Evolutionary conservation across 495 filamentous ascomycete species (phyloP), one percentile per base, ranked within the genome.

Genomic region (Cercophora newfieldiana): DNA sequence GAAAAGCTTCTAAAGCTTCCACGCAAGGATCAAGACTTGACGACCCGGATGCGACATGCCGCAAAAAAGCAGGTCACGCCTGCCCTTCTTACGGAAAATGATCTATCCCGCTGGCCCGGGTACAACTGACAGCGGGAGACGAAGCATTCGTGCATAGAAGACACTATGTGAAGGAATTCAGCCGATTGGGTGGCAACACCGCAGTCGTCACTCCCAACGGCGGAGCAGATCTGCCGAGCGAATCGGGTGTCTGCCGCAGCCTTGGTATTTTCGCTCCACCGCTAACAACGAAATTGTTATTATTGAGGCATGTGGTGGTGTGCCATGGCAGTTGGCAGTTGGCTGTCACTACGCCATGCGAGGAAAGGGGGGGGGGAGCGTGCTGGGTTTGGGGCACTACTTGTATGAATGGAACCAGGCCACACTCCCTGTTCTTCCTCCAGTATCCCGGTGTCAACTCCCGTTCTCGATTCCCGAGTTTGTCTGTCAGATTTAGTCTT

Each of bases 201-300:
- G 12, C 37, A 44, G 4, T 44, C 37, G 37, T 44, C 37, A 44
- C 37, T 44, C 4, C 18, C 37, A 44, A 44, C 10, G 12, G 37
- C 10, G 37, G 37, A 44, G 37, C 4, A 44, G 22, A 24, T n/a
- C 60, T 63, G 24, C 44, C 60, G 44, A 33, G 19, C 63, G 53
- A 65, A 65, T 51, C 33, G 63, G 63, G 10, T 30, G 58, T 60
- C 24, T 60, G 58, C 58, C 58, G 58, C 16, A 48, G 58, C 14
- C 58, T 47, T 47, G 30, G 54, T 59, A 58, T 22, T 24, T 12
- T 50, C 54, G 31, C 31, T 33, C 29, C 14, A 14, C 49, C 18
- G 18, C 53, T 10, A 48, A 37, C 61, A 58, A 49, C 48, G 33
- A 58, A 24, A 21, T 31, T 30, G 21, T 57, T 53, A 65, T 65